Evolutionary conservation across 139 green algal species (phyloP), one percentile per base, ranked within the genome.

Genomic region (Closterium sp.): DNA sequence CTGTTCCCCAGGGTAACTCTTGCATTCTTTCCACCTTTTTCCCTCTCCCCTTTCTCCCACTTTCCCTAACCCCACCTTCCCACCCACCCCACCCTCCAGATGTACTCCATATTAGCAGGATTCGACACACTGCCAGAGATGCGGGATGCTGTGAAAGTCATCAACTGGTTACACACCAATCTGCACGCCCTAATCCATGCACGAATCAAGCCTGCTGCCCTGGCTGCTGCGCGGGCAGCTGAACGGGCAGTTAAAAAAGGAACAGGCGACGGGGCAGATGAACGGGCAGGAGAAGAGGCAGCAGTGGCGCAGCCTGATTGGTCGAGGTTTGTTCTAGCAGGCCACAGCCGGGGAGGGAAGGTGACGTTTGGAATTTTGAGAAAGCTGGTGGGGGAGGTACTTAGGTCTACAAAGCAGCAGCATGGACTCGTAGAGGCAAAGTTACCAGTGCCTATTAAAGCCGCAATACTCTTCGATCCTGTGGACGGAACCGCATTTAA

Each of bases 321-420:
- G n/a, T 85, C 45, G 28, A 94, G 28, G 31, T 22, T 94, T 21
- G 92, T 50, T n/a, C 28, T 94, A n/a, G 92, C 90, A 24, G 92
- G 92, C n/a, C 92, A 94, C 90, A 94, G 92, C 92, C 24, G 92
- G 22, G 92, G 92, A 31, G 92, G 92, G 31, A 94, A 94, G 50
- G 92, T 94, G 30, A n/a, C 90, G n/a, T 94, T 89, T 32, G 91
- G 88, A 29, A 22, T 93, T 29, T 38, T 79, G 19, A 11, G 62
- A 79, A 24, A 24, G 17, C 19, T 79, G 62, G 62, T 79, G 62
- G 62, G 62, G 38, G 38, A 50, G 38, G 5, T 50, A 50, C 4
- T 50, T 13, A 11, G 13, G 7, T 50, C 38, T 50, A 50, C 38
- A 50, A 50, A 50, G 7, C 38, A 79, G 19, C 62, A 79, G 17